A percentile compares a stretch with the other conserved stretches of the same genome.
phyloP scores from a whole-genome alignment of 129 eudicot species.

The Artemisia tridentata region DNA sequence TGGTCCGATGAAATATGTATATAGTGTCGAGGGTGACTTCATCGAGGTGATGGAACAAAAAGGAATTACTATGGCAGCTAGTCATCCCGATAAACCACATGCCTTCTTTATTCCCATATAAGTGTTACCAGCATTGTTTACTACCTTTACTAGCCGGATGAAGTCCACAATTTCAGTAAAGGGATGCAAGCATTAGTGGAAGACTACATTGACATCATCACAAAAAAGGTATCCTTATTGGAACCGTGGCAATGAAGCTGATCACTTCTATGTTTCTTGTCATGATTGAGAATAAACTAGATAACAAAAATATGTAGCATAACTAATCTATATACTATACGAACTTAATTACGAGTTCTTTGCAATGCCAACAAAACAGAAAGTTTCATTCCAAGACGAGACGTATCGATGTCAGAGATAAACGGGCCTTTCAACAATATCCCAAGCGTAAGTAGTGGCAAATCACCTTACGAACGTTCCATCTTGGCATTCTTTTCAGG shows the following conservation, averaged over 20 bases:
- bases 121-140: conserved; percentile 47
- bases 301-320: background rate
- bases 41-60: conserved; percentile 50
- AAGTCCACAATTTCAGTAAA: conserved; percentile 24
- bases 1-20: conserved; percentile 58
- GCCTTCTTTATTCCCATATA: conserved; percentile 56
- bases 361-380: conserved; percentile 19
- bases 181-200: conserved; percentile 40
- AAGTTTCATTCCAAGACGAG: conserved; percentile 48
- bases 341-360: no score
- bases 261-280: conserved; percentile 78
- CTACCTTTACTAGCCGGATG: conserved; percentile 38
- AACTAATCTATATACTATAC: no score
- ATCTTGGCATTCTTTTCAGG: conserved; percentile 1
- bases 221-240: conserved; percentile 57
- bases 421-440: conserved; percentile 39
- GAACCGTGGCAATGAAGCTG: conserved; percentile 71
- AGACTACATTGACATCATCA: conserved; percentile 49
- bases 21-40: conserved; percentile 68
- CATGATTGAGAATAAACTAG: conserved; percentile 49
- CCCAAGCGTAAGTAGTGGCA: background rate
- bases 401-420: conserved; percentile 60
- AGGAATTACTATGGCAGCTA: conserved; percentile 46
- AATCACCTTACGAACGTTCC: background rate
- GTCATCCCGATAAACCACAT: conserved; percentile 55